phyloP scores from a whole-genome alignment of 495 filamentous ascomycete species.

The Xylaria scruposa region DNA sequence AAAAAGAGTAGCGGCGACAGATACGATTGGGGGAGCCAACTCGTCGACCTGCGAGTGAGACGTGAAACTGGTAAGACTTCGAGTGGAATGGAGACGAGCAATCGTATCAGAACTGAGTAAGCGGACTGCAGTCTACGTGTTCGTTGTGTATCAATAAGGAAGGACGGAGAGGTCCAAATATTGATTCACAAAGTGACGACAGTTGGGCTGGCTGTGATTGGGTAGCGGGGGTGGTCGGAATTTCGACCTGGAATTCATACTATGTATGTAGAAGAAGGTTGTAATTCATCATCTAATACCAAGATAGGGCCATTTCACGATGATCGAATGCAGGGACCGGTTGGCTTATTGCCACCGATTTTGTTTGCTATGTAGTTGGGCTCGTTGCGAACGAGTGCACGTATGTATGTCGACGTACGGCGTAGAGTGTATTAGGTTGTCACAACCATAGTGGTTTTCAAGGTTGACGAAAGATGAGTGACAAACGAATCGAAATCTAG shows the following conservation, averaged over 20 bases:
- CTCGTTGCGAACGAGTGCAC: neutral
- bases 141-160: neutral
- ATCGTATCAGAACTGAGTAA: conserved; percentile 6
- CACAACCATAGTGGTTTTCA: neutral
- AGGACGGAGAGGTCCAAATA: neutral
- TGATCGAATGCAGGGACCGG: neutral
- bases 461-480: neutral
- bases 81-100: neutral
- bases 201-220: neutral
- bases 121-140: neutral
- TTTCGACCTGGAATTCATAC: neutral
- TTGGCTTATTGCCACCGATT: neutral
- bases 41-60: conserved; percentile 15
- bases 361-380: neutral
- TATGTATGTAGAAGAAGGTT: neutral
- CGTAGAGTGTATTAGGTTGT: neutral
- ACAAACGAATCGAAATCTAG: neutral
- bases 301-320: neutral
- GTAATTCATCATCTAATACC: neutral
- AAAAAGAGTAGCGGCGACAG: neutral
- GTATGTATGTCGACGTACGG: neutral
- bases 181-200: neutral
- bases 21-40: conserved; percentile 9
- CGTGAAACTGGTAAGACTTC: conserved; percentile 3
- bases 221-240: neutral